Percentiles rank a stretch among this genome's conserved stretches.
Evolutionary conservation across 108 stramenopile species (phyloP).

Genomic region (Nitzschia inconspicua): DNA sequence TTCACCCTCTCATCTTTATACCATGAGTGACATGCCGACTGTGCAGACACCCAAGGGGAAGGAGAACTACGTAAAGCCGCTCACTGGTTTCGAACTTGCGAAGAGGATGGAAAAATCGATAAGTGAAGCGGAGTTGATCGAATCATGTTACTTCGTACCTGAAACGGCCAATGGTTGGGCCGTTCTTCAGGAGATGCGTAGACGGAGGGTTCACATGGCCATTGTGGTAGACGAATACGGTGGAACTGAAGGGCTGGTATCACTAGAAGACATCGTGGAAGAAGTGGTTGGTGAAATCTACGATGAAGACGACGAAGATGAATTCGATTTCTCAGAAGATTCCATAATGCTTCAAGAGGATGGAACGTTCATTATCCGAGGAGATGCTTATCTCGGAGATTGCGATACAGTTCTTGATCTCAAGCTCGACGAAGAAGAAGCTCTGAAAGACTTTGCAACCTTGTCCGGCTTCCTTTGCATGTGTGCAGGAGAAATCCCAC

Average conservation of each 20-base stretch:
- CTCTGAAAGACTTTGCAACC: conserved; percentile 89
- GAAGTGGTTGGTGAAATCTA: conserved; percentile 93
- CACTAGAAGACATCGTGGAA: conserved; percentile 95
- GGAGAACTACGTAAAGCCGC: conserved; percentile 64
- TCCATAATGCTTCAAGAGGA: conserved; percentile 86
- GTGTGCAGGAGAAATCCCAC: conserved; percentile 93
- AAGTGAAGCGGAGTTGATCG: conserved; percentile 78
- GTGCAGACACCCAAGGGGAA: conserved; percentile 2
- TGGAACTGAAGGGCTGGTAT: conserved; percentile 95
- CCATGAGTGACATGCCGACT: conserved; percentile 10
- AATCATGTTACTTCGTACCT: conserved; percentile 96
- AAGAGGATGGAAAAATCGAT: conserved; percentile 80
- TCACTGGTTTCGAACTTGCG: conserved; percentile 78
- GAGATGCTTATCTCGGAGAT: conserved; percentile 92
- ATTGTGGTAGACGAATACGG: conserved; percentile 98
- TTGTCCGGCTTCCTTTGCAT: conserved; percentile 91
- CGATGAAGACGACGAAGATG: conserved; percentile 90
- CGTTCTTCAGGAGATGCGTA: conserved; percentile 95
- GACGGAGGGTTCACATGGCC: conserved; percentile 92
- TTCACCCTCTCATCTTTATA: conserved; percentile 3
- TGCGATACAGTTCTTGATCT: conserved; percentile 84
- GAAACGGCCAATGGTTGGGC: conserved; percentile 96
- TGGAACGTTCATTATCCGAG: conserved; percentile 87
- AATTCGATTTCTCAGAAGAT: conserved; percentile 84
- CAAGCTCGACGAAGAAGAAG: conserved; percentile 80